Conservation (phyloP, 2,329 filamentous ascomycete genomes). For the Cladosporium velox region DNA sequence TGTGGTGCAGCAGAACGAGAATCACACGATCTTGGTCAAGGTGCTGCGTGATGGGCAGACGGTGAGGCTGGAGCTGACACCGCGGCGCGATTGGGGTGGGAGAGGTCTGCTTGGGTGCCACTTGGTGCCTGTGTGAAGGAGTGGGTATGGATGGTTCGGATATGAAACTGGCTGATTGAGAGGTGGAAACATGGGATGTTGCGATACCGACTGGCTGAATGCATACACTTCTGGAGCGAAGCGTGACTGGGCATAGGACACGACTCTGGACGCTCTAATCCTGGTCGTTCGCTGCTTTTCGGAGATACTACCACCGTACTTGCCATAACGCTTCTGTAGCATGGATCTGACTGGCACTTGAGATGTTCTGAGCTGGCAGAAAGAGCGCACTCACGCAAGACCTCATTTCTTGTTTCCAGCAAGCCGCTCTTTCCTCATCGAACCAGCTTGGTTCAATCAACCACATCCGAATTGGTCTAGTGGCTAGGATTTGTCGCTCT, state of each 20-base stretch:
- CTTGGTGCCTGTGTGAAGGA: conserved; percentile 71
- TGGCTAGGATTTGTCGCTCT: conserved; percentile 16
- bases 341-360: neutral
- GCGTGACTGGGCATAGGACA: neutral
- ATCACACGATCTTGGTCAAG: conserved; percentile 69
- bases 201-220: neutral
- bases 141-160: neutral
- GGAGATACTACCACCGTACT: neutral
- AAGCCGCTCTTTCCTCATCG: neutral
- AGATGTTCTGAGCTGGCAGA: neutral
- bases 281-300: neutral
- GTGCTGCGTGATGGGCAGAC: conserved; percentile 58
- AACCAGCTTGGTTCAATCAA: neutral
- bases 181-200: neutral
- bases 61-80: conserved; percentile 71
- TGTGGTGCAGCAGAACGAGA: conserved; percentile 85
- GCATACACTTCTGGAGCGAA: neutral
- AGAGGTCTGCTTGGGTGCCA: conserved; percentile 88
- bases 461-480: conserved; percentile 12
- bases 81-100: conserved; percentile 83
- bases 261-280: neutral
- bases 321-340: neutral
- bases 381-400: neutral
- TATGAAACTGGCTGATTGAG: neutral
- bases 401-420: neutral